These are phyloP conservation scores for Arachis stenosperma DNA, from an alignment of 306 rosid genomes.

Conservation along the genomic window DNA sequence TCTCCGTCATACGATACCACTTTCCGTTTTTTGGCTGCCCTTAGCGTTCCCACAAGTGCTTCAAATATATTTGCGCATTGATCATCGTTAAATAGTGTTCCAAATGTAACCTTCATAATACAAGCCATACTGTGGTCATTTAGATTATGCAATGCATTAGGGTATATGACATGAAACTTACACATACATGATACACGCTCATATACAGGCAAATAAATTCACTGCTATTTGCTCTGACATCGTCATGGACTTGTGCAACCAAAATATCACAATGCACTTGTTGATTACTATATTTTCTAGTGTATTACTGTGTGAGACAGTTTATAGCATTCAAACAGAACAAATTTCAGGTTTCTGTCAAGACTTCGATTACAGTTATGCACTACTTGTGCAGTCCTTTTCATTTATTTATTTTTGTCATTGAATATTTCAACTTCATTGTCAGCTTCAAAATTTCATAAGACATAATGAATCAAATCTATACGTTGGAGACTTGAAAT, in stretches of 20 bases:
- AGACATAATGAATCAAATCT: too few species aligned
- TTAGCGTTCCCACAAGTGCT: conserved; percentile 88
- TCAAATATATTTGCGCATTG: conserved; percentile 90
- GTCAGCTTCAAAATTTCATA: too few species aligned
- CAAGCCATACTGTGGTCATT: conserved; percentile 24
- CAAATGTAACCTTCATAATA: conserved; percentile 77
- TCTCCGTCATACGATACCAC: conserved; percentile 78
- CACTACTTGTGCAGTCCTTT: too few species aligned
- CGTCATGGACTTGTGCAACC: not conserved
- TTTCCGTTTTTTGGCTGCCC: conserved; percentile 88
- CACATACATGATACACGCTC: not conserved
- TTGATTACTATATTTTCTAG: conserved; percentile 7
- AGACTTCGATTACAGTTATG: too few species aligned
- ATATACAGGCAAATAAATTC: not conserved
- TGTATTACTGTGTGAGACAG: not conserved
- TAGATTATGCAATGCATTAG: conserved; percentile 7
- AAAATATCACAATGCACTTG: not conserved
- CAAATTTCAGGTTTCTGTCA: not conserved
- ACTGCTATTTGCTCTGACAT: not conserved
- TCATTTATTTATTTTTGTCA: too few species aligned
- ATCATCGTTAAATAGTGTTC: conserved; percentile 80
- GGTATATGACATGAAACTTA: not conserved
- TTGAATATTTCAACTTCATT: too few species aligned
- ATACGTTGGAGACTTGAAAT: too few species aligned
- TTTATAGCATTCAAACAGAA: conserved; percentile 2